phyloP scores from a whole-genome alignment of 2,329 filamentous ascomycete genomes.

The Fusarium solani-melongenae region DNA sequence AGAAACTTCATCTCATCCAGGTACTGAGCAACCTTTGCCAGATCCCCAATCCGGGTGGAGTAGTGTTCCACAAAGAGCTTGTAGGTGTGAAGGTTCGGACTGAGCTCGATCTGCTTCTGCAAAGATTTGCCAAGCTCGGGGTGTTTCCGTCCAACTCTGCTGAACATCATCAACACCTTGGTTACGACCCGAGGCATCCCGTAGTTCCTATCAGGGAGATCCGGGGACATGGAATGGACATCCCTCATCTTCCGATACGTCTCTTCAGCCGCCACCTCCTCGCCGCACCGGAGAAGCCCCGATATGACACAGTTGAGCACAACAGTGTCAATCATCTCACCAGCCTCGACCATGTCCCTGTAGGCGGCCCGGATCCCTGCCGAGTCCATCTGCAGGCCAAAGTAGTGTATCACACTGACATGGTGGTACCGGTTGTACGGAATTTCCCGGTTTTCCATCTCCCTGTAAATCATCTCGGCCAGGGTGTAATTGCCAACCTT shows the following conservation, averaged over 20 bases:
- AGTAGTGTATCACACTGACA: conserved; percentile 84
- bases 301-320: conserved; percentile 89
- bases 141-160: conserved; percentile 63
- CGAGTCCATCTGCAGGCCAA: conserved; percentile 79
- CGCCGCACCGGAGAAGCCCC: conserved; percentile 79
- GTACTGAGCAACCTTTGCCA: conserved; percentile 76
- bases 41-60: conserved; percentile 73
- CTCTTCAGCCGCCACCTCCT: conserved; percentile 79
- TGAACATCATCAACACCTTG: conserved; percentile 68
- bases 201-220: conserved; percentile 59
- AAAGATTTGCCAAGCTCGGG: conserved; percentile 63
- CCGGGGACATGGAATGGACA: conserved; percentile 56
- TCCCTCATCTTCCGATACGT: conserved; percentile 88
- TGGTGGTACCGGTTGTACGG: conserved; percentile 82
- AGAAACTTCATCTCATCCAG: conserved; percentile 84
- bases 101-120: conserved; percentile 73
- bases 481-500: conserved; percentile 86
- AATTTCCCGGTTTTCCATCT: conserved; percentile 79
- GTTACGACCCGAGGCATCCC: conserved; percentile 62
- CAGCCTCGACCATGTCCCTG: conserved; percentile 81
- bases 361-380: conserved; percentile 82
- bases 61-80: conserved; percentile 82
- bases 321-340: conserved; percentile 88
- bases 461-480: conserved; percentile 84
- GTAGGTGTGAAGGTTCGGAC: conserved; percentile 83